Evolutionary conservation across 139 green algal species (phyloP).

Genomic region (Limnomonas spitsbergensis): DNA sequence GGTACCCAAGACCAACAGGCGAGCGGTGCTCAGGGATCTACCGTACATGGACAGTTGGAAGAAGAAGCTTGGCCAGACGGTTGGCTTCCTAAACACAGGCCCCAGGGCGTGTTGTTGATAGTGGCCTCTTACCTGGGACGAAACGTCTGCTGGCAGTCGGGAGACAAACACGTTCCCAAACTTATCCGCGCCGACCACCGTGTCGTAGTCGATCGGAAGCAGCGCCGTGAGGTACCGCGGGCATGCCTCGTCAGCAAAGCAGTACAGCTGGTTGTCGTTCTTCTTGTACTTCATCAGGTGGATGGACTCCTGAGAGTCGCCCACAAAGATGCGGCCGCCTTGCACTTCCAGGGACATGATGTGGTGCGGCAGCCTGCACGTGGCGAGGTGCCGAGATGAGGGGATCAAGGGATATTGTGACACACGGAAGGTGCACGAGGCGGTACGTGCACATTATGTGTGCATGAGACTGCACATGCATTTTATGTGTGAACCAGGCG

Average conservation of each 20-base stretch:
- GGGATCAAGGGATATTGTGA: not conserved
- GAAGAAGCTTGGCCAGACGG: no score
- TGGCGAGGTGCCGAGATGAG: not conserved
- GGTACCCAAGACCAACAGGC: no score
- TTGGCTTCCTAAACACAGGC: no score
- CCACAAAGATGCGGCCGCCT: constrained; percentile 84
- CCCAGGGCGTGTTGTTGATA: not conserved
- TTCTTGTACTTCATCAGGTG: constrained; percentile 70
- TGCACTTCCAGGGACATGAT: constrained; percentile 49
- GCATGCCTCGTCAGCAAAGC: constrained; percentile 88
- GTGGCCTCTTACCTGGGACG: constrained; percentile 56
- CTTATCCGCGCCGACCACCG: constrained; percentile 85
- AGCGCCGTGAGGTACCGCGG: constrained; percentile 79
- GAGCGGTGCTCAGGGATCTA: no score
- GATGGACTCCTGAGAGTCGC: constrained; percentile 79
- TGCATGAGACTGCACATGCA: no score
- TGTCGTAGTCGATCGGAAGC: constrained; percentile 95
- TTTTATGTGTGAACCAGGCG: no score
- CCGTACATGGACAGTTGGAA: no score
- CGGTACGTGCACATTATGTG: no score
- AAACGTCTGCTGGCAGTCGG: constrained; percentile 83
- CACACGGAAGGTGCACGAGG: no score
- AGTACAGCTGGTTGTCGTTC: constrained; percentile 88
- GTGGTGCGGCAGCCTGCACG: constrained; percentile 10
- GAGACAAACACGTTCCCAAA: constrained; percentile 93